Conservation (phyloP, 2,329 filamentous ascomycete species). For the Ophiostoma tasmaniense region DNA sequence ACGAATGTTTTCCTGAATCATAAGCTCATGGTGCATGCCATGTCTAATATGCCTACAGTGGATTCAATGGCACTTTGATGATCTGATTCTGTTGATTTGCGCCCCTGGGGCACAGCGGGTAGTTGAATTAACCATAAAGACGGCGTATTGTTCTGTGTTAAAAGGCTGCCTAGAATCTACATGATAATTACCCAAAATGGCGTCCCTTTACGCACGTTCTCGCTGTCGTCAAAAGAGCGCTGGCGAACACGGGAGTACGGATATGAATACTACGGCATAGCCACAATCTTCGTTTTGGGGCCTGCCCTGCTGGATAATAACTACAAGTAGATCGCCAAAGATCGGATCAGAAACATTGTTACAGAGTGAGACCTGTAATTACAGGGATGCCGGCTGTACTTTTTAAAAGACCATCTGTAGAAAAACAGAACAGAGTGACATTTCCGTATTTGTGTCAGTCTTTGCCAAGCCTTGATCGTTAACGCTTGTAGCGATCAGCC, state of each 20-base stretch:
- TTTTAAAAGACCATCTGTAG: no score
- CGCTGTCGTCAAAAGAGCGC: not conserved
- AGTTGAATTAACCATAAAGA: not conserved
- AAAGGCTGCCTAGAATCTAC: not conserved
- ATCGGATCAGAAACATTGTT: not conserved
- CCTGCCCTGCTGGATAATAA: not conserved
- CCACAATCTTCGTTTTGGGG: not conserved
- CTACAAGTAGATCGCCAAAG: not conserved
- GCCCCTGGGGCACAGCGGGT: not conserved
- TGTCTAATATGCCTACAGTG: not conserved
- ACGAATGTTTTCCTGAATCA: not conserved
- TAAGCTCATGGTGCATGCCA: not conserved
- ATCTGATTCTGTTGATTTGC: not conserved
- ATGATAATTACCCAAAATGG: not conserved
- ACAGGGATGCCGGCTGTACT: not conserved
- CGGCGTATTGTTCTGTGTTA: not conserved
- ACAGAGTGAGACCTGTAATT: not conserved
- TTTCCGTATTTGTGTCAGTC: not conserved
- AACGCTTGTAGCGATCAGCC: not conserved
- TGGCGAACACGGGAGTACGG: not conserved
- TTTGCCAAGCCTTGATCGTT: not conserved
- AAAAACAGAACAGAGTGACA: not conserved
- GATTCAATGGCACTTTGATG: not conserved
- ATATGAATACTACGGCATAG: not conserved
- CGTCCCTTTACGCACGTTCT: not conserved